Evolutionary conservation across 768 basidiomycete species (phyloP).

Genomic region (Tubosaeta brunneosetosa): DNA sequence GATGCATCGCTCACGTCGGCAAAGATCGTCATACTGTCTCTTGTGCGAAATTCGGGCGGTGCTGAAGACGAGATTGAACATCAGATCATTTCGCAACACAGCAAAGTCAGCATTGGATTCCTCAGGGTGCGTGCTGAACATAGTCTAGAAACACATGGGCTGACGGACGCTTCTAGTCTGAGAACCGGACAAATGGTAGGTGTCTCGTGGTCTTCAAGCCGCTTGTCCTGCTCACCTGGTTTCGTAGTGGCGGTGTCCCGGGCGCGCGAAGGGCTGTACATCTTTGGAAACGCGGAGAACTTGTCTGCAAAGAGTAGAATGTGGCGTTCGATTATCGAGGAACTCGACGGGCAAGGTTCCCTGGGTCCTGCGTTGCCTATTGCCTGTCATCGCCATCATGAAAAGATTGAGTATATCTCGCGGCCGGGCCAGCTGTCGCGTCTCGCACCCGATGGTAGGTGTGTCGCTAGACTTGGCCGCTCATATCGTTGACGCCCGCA

Average conservation of each 20-base stretch:
- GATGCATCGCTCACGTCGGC: not conserved
- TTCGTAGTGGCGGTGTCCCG: conserved; percentile 62
- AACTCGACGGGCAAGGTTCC: conserved; percentile 44
- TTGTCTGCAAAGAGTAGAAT: conserved; percentile 47
- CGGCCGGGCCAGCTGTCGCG: conserved; percentile 48
- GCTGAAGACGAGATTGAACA: conserved; percentile 31
- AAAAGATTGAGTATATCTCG: conserved; percentile 37
- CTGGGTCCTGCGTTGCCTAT: conserved; percentile 55
- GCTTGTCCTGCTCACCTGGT: conserved; percentile 1
- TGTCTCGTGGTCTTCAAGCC: not conserved
- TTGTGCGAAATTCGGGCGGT: conserved; percentile 66
- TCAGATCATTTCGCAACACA: conserved; percentile 8
- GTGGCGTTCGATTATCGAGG: conserved; percentile 57
- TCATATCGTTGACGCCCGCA: conserved; percentile 11
- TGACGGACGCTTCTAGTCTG: conserved; percentile 35
- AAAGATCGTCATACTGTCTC: conserved; percentile 66
- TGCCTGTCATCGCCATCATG: conserved; percentile 52
- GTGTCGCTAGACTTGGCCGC: not conserved
- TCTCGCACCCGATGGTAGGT: conserved; percentile 53
- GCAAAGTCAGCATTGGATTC: conserved; percentile 57
- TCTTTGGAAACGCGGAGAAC: conserved; percentile 63
- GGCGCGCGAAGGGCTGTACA: conserved; percentile 68
- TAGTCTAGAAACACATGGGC: not conserved
- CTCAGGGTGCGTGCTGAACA: conserved; percentile 47
- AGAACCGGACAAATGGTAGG: conserved; percentile 52